A percentile compares a stretch with the other conserved stretches of the same genome.
Evolutionary conservation across 164 flowering plant species (phyloP).

Genomic region (Berberis thunbergii): DNA sequence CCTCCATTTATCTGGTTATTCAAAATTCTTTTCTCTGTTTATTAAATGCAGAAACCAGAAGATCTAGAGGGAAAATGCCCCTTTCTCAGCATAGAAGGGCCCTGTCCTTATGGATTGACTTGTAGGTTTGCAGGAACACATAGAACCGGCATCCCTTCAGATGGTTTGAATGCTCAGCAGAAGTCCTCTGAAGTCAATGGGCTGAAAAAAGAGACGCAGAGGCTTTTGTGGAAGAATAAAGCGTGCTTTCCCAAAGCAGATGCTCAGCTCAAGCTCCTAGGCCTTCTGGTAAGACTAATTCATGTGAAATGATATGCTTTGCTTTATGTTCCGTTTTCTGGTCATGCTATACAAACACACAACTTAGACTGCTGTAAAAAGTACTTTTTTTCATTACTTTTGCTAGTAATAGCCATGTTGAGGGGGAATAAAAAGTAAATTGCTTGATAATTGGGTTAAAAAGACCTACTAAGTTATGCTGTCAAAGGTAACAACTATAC

Average conservation of each 20-base stretch:
- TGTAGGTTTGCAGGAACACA: conserved; percentile 83
- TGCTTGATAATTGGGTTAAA: too few species aligned
- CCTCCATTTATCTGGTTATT: neutral
- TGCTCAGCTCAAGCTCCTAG: conserved; percentile 64
- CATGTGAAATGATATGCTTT: neutral
- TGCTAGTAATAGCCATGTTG: too few species aligned
- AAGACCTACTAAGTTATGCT: too few species aligned
- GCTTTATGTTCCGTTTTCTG: neutral
- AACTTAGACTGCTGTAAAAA: too few species aligned
- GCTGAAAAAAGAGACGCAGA: conserved; percentile 77
- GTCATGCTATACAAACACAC: neutral
- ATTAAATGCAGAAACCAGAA: conserved; percentile 57
- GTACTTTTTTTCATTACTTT: too few species aligned
- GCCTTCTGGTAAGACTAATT: conserved; percentile 42
- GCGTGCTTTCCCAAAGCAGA: conserved; percentile 68
- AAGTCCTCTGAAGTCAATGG: conserved; percentile 57
- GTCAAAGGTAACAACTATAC: too few species aligned
- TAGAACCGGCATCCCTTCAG: conserved; percentile 23
- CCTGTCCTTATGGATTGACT: conserved; percentile 79
- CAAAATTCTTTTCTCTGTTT: neutral
- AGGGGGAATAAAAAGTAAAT: too few species aligned
- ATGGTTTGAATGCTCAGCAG: conserved; percentile 11
- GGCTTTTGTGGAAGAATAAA: conserved; percentile 86
- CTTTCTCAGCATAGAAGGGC: conserved; percentile 35
- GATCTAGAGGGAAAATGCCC: conserved; percentile 86